A percentile compares a stretch with the other conserved stretches of the same genome.
Conservation (phyloP, 2,329 filamentous ascomycete genomes). For the Fusarium sulawesiense region DNA sequence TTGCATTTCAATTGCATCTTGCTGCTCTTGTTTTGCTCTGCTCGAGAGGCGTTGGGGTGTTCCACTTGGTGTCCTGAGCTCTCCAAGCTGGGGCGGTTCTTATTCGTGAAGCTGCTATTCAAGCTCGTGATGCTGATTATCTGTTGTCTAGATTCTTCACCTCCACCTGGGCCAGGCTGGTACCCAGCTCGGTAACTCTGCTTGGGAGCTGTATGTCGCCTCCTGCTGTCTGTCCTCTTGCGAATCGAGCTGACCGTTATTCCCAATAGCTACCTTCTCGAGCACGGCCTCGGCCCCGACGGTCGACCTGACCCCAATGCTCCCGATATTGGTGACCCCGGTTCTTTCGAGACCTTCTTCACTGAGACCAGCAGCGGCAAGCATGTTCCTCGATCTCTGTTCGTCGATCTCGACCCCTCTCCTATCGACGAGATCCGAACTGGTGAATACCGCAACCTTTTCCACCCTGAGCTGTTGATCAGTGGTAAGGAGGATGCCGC, state of each 20-base stretch:
- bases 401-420: conserved; percentile 78
- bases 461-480: conserved; percentile 78
- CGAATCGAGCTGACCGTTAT: conserved; percentile 40
- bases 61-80: conserved; percentile 39
- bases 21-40: conserved; percentile 6
- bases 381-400: conserved; percentile 78
- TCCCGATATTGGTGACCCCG: conserved; percentile 69
- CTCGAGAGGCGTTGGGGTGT: conserved; percentile 25
- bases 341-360: conserved; percentile 79
- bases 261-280: conserved; percentile 72
- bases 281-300: conserved; percentile 75
- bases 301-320: conserved; percentile 71
- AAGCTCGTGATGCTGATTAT: conserved; percentile 34
- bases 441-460: conserved; percentile 73
- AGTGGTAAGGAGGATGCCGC: conserved; percentile 82
- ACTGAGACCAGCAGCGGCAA: conserved; percentile 77
- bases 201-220: conserved; percentile 77
- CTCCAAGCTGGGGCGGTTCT: conserved; percentile 11
- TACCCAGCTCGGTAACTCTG: conserved; percentile 79
- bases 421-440: conserved; percentile 80
- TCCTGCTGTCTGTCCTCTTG: conserved; percentile 32
- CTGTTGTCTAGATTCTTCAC: conserved; percentile 66
- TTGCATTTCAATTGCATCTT: conserved; percentile 6
- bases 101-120: conserved; percentile 20
- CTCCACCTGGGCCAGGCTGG: conserved; percentile 76